A percentile compares a stretch with the other conserved stretches of the same genome.
These are phyloP conservation scores for Arachis hypogaea DNA, from an alignment of 306 rosid species.

Conservation along the genomic window DNA sequence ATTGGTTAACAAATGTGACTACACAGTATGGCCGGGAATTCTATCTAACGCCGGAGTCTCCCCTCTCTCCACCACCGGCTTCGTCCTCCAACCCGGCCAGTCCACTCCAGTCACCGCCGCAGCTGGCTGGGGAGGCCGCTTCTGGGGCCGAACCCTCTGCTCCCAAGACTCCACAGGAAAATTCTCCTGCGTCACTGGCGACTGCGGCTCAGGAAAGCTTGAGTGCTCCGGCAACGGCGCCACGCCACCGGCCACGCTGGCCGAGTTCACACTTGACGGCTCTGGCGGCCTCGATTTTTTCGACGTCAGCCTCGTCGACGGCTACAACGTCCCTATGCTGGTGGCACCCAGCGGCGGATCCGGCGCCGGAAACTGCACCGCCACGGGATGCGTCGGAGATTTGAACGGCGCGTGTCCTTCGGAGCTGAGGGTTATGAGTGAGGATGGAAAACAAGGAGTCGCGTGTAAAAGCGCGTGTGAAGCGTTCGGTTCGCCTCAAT, in stretches of 20 bases:
- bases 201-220: constrained; percentile 71
- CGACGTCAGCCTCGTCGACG: constrained; percentile 89
- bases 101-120: constrained; percentile 63
- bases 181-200: constrained; percentile 81
- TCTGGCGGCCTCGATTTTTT: constrained; percentile 73
- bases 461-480: constrained; percentile 92
- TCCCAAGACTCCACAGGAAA: constrained; percentile 72
- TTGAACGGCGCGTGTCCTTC: constrained; percentile 79
- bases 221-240: constrained; percentile 83
- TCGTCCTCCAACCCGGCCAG: constrained; percentile 56
- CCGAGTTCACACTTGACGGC: constrained; percentile 82
- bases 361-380: constrained; percentile 59
- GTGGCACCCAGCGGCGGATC: constrained; percentile 66
- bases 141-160: constrained; percentile 90
- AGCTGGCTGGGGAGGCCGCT: constrained; percentile 79
- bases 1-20: constrained; percentile 68
- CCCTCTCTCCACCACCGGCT: constrained; percentile 72
- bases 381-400: constrained; percentile 70
- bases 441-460: constrained; percentile 36
- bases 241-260: constrained; percentile 77
- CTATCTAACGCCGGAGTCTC: constrained; percentile 77
- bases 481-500: constrained; percentile 65
- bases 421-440: constrained; percentile 60
- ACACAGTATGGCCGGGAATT: constrained; percentile 91
- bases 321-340: constrained; percentile 80